These are phyloP conservation scores for Leccinum pseudoinsigne DNA, from an alignment of 1,284 basidiomycete species.

Conservation along the genomic window DNA sequence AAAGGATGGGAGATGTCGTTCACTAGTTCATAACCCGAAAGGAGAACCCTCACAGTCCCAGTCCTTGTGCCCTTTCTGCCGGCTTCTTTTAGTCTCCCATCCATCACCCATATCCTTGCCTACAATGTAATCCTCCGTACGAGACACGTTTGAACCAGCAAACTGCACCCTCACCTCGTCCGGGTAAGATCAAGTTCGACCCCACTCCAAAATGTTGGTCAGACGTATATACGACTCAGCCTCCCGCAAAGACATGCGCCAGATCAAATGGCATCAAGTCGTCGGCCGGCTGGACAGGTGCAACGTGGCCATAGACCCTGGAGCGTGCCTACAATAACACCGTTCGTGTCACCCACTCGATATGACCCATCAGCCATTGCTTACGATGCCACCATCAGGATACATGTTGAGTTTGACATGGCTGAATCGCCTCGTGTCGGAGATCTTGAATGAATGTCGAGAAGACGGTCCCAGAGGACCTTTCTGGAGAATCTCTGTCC, in stretches of 20 bases:
- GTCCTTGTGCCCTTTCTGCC: conserved; percentile 80
- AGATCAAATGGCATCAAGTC: conserved; percentile 69
- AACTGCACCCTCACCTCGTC: conserved; percentile 54
- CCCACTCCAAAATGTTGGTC: conserved; percentile 97
- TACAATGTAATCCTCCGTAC: conserved; percentile 2
- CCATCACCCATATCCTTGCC: conserved; percentile 95
- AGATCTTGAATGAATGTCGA: conserved; percentile 82
- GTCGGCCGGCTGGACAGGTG: conserved; percentile 59
- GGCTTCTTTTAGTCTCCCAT: conserved; percentile 95
- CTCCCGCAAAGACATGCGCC: conserved; percentile 90
- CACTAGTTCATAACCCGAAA: conserved; percentile 4
- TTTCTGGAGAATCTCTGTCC: conserved; percentile 79
- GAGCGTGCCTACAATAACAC: conserved; percentile 72
- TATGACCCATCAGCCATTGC: conserved; percentile 30
- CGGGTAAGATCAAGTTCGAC: conserved; percentile 89
- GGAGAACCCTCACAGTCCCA: conserved; percentile 75
- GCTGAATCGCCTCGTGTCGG: conserved; percentile 57
- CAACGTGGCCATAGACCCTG: conserved; percentile 83
- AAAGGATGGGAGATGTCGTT: conserved; percentile 4
- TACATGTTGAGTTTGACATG: conserved; percentile 95
- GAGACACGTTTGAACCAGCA: not conserved
- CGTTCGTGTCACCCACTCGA: conserved; percentile 6
- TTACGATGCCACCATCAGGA: conserved; percentile 93
- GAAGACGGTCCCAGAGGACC: conserved; percentile 79
- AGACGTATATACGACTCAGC: conserved; percentile 74